These are phyloP conservation scores for Phytophthora cryptogea DNA, from an alignment of 352 stramenopile genomes.

Conservation along the genomic window DNA sequence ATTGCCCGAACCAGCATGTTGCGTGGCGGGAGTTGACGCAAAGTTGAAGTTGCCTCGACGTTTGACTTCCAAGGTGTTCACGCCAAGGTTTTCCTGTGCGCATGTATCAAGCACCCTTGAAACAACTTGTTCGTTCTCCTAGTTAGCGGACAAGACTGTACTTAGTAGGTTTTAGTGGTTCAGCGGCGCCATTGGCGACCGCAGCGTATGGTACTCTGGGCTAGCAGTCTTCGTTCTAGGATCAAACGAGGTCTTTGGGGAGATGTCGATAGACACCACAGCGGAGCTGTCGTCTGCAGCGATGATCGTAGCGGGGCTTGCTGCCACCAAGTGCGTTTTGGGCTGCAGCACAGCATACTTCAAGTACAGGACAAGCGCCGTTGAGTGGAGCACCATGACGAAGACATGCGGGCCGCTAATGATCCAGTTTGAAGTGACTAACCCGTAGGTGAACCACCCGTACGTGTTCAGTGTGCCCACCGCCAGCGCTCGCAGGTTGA, in stretches of 20 bases:
- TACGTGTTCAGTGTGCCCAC: slow-evolving; percentile 46
- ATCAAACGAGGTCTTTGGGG: slow-evolving; percentile 6
- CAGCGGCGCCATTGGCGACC: slow-evolving; percentile 12
- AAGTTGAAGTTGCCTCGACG: too few species aligned
- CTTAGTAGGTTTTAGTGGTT: slow-evolving; percentile 3
- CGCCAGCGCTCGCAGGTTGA: slow-evolving; percentile 39
- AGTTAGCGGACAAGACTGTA: background rate
- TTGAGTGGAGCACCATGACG: slow-evolving; percentile 31
- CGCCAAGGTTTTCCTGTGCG: too few species aligned
- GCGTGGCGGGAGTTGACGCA: too few species aligned
- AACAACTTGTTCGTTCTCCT: too few species aligned
- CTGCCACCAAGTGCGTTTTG: background rate
- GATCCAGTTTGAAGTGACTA: slow-evolving; percentile 43
- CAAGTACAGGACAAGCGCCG: slow-evolving; percentile 13
- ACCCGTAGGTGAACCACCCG: slow-evolving; percentile 47
- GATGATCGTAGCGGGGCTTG: background rate
- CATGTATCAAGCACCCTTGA: too few species aligned
- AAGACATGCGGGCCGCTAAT: slow-evolving; percentile 48
- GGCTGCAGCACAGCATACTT: slow-evolving; percentile 18
- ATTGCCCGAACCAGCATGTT: too few species aligned
- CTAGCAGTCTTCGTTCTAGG: background rate
- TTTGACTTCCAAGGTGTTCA: too few species aligned
- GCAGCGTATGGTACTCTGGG: slow-evolving; percentile 7
- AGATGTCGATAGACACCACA: slow-evolving; percentile 8
- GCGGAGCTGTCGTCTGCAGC: background rate